A percentile compares a stretch with the other conserved stretches of the same genome.
These are phyloP conservation scores for Fusarium decemcellulare DNA, from an alignment of 2,329 filamentous ascomycete species.

Conservation along the genomic window DNA sequence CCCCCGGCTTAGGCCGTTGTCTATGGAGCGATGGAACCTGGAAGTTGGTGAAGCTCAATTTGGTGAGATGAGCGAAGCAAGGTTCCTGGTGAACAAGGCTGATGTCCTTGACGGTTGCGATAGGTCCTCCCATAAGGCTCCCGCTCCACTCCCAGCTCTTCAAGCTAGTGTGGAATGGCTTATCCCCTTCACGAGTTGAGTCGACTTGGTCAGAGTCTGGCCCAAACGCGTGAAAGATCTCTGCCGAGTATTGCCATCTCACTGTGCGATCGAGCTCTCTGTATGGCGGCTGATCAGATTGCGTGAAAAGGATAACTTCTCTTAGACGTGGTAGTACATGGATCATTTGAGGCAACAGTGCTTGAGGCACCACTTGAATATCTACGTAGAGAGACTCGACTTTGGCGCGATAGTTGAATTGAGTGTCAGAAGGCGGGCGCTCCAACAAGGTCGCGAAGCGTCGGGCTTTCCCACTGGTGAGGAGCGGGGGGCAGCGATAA, in stretches of 20 bases:
- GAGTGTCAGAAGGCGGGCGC: slow-evolving; percentile 62
- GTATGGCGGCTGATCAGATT: slow-evolving; percentile 77
- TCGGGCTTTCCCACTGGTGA: slow-evolving; percentile 59
- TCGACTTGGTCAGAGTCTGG: slow-evolving; percentile 59
- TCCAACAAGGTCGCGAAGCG: slow-evolving; percentile 68
- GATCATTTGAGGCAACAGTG: slow-evolving; percentile 66
- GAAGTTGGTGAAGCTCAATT: slow-evolving; percentile 74
- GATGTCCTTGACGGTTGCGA: slow-evolving; percentile 64
- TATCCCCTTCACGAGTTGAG: slow-evolving; percentile 47
- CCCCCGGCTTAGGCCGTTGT: slow-evolving; percentile 50
- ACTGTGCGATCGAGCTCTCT: slow-evolving; percentile 68
- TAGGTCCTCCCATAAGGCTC: slow-evolving; percentile 62
- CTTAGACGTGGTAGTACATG: slow-evolving; percentile 75
- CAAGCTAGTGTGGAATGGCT: slow-evolving; percentile 54
- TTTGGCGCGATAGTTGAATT: slow-evolving; percentile 78
- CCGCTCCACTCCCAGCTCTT: slow-evolving; percentile 75
- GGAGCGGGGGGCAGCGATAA: slow-evolving; percentile 78
- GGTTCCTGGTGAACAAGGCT: slow-evolving; percentile 66
- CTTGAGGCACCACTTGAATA: slow-evolving; percentile 71
- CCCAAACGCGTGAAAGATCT: slow-evolving; percentile 76
- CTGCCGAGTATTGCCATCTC: slow-evolving; percentile 78
- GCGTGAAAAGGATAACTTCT: slow-evolving; percentile 80
- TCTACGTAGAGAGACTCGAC: slow-evolving; percentile 80
- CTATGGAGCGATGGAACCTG: slow-evolving; percentile 66
- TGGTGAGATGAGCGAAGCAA: slow-evolving; percentile 70